Percentiles rank a stretch among this genome's conserved stretches.
These are phyloP conservation scores for Trichoderma semiorbis DNA, from an alignment of 2,329 filamentous ascomycete genomes.

Conservation along the genomic window DNA sequence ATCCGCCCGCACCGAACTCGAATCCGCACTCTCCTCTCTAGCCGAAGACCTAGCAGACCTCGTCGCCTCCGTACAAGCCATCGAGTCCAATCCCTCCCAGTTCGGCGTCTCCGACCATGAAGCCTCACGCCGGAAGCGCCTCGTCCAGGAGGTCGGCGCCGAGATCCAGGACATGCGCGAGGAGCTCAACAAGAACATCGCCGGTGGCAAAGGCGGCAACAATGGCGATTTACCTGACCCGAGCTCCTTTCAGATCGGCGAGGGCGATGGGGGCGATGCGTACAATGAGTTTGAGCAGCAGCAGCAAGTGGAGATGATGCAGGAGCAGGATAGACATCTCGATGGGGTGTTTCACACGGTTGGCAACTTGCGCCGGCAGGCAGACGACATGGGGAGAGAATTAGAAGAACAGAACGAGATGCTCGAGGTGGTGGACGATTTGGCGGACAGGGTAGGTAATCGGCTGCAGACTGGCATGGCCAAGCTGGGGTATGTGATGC, in stretches of 20 bases:
- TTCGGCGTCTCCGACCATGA: conserved; percentile 85
- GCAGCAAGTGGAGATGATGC: conserved; percentile 87
- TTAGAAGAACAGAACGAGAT: conserved; percentile 91
- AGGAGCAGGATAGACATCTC: conserved; percentile 88
- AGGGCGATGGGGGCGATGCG: conserved; percentile 51
- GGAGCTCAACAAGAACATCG: conserved; percentile 64
- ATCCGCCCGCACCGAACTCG: conserved; percentile 69
- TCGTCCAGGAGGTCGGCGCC: conserved; percentile 84
- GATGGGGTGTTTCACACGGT: conserved; percentile 93
- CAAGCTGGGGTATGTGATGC: conserved; percentile 79
- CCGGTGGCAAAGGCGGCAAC: conserved; percentile 28
- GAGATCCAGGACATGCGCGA: conserved; percentile 88
- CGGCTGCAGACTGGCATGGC: conserved; percentile 82
- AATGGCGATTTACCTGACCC: conserved; percentile 50
- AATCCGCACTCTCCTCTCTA: conserved; percentile 61
- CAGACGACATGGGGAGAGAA: conserved; percentile 93
- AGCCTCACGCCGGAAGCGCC: conserved; percentile 71
- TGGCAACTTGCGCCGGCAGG: conserved; percentile 83
- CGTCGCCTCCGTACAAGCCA: conserved; percentile 77
- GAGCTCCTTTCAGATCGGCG: conserved; percentile 55
- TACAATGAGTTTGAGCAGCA: conserved; percentile 87
- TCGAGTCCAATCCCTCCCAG: conserved; percentile 81
- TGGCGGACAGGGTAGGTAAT: conserved; percentile 83
- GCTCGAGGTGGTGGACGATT: conserved; percentile 77
- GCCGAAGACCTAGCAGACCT: conserved; percentile 86